Percentiles rank a stretch among this genome's conserved stretches.
Conservation (phyloP, 2,329 filamentous ascomycete genomes). For the Colletotrichum abscissum region DNA sequence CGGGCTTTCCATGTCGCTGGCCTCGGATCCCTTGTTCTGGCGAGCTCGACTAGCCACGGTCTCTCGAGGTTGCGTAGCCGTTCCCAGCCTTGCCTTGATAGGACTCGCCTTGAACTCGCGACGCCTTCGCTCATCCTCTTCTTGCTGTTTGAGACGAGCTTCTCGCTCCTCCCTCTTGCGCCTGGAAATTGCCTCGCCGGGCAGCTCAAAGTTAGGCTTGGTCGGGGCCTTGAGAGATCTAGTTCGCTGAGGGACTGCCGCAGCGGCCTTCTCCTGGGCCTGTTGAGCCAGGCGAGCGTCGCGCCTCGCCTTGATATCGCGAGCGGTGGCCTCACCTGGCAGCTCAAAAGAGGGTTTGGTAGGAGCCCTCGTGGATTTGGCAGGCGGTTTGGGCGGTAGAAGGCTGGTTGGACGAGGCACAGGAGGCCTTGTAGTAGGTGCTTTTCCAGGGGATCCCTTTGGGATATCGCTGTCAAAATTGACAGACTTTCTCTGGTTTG, state of each 20-base stretch:
- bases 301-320: slow-evolving; percentile 67
- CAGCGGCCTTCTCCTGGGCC: slow-evolving; percentile 29
- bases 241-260: slow-evolving; percentile 53
- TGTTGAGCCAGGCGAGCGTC: slow-evolving; percentile 63
- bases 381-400: slow-evolving; percentile 56
- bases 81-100: slow-evolving; percentile 56
- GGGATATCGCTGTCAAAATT: slow-evolving; percentile 40
- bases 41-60: slow-evolving; percentile 69
- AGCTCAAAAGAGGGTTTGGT: slow-evolving; percentile 71
- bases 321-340: slow-evolving; percentile 70
- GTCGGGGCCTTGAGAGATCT: slow-evolving; percentile 65
- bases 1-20: slow-evolving; percentile 3
- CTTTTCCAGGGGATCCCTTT: slow-evolving; percentile 37
- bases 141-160: slow-evolving; percentile 64
- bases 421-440: slow-evolving; percentile 39
- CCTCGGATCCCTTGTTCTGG: slow-evolving; percentile 54
- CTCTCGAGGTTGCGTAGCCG: slow-evolving; percentile 61
- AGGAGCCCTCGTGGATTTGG: slow-evolving; percentile 64
- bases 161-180: slow-evolving; percentile 67
- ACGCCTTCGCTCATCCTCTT: slow-evolving; percentile 69
- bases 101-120: slow-evolving; percentile 74
- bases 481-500: slow-evolving; percentile 54
- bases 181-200: slow-evolving; percentile 69
- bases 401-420: slow-evolving; percentile 53
- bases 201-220: slow-evolving; percentile 69